Evolutionary conservation across 83 land plant species (phyloP).

Genomic region (Diphasiastrum complanatum): DNA sequence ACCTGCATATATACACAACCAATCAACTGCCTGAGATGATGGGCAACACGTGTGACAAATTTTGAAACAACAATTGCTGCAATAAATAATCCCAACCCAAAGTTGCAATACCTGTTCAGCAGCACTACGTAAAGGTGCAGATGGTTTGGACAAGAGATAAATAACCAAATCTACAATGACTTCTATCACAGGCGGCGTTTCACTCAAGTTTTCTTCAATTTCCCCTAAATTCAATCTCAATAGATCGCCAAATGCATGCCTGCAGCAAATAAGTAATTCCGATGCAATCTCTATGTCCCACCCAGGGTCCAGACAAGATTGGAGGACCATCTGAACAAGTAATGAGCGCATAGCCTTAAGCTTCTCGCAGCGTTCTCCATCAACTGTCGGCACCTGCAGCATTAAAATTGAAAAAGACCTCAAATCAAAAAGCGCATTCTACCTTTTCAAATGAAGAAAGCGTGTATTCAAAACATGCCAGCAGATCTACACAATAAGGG

Average conservation of each 20-base stretch:
- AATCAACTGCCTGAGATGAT: background rate
- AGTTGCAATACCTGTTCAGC: constrained; percentile 97
- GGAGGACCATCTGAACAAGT: constrained; percentile 65
- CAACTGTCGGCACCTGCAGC: constrained; percentile 2
- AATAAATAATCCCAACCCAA: too few species aligned
- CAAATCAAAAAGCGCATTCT: too few species aligned
- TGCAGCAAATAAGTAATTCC: constrained; percentile 69
- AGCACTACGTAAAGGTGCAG: constrained; percentile 60
- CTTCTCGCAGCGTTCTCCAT: constrained; percentile 17
- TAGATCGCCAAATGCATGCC: constrained; percentile 47
- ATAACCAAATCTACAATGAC: constrained; percentile 77
- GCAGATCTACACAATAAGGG: background rate
- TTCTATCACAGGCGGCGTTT: constrained; percentile 52
- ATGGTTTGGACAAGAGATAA: constrained; percentile 64
- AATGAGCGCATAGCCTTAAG: constrained; percentile 64
- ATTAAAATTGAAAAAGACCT: background rate
- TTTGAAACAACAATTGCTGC: too few species aligned
- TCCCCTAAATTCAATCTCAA: constrained; percentile 32
- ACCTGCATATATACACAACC: constrained; percentile 40
- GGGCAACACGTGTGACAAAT: too few species aligned
- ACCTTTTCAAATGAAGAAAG: too few species aligned
- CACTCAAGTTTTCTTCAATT: constrained; percentile 37
- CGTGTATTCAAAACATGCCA: too few species aligned
- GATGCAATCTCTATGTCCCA: constrained; percentile 52
- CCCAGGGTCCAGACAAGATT: constrained; percentile 46